Percentiles rank a stretch among this genome's conserved stretches.
These are phyloP conservation scores for Papilionanthe hybrid DNA, from an alignment of 116 monocot species.

Conservation along the genomic window DNA sequence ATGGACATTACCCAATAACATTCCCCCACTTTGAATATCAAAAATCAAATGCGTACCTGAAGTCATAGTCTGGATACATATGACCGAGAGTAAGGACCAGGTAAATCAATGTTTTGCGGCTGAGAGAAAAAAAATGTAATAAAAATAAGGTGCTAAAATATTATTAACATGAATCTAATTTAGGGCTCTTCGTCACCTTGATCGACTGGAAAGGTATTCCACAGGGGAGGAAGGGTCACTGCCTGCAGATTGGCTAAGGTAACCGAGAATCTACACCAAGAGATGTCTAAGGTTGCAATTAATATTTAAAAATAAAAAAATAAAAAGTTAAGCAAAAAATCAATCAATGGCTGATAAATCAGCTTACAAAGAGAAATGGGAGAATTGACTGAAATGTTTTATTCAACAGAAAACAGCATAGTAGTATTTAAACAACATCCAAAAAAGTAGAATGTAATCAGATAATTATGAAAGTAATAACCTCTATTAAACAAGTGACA, in stretches of 20 bases:
- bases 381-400: neutral
- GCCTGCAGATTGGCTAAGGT: slow-evolving; percentile 69
- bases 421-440: neutral
- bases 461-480: neutral
- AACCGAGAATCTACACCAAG: slow-evolving; percentile 69
- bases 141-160: neutral
- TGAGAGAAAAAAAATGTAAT: slow-evolving; percentile 31
- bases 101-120: slow-evolving; percentile 89
- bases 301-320: neutral
- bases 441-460: neutral
- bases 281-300: neutral
- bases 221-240: slow-evolving; percentile 63
- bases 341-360: neutral
- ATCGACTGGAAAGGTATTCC: slow-evolving; percentile 54
- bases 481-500: neutral
- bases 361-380: neutral
- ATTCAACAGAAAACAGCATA: neutral
- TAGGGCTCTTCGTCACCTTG: slow-evolving; percentile 45
- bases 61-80: slow-evolving; percentile 97
- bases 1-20: slow-evolving; percentile 86
- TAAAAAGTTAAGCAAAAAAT: neutral
- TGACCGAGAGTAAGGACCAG: slow-evolving; percentile 84
- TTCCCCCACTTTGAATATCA: slow-evolving; percentile 18
- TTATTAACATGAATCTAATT: neutral
- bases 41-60: slow-evolving; percentile 66